Conservation (phyloP, 192 early-diverging fungal genomes). For the Rhizoclosmatium globosum region DNA sequence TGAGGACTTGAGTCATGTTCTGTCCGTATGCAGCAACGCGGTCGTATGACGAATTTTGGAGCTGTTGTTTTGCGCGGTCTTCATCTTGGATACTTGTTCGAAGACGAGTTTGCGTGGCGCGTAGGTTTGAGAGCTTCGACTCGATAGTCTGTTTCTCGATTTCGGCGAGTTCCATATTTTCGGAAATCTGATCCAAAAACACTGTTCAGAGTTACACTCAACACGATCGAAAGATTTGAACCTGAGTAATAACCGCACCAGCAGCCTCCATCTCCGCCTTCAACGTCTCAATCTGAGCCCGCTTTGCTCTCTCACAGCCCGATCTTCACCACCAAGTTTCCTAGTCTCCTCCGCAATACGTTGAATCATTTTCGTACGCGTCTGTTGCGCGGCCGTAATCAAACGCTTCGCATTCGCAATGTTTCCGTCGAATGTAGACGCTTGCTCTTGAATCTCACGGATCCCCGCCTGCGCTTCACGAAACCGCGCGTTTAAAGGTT, state of each 20-base stretch:
- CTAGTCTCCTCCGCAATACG: slow-evolving; percentile 56
- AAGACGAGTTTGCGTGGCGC: neutral
- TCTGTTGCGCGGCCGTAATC: neutral
- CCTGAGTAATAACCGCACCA: neutral
- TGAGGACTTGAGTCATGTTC: slow-evolving; percentile 79
- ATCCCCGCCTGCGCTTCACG: slow-evolving; percentile 2
- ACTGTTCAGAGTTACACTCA: neutral
- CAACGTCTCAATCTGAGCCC: slow-evolving; percentile 47
- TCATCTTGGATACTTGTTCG: slow-evolving; percentile 28
- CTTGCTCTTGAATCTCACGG: neutral
- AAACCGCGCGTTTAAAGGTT: slow-evolving; percentile 18
- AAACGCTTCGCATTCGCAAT: slow-evolving; percentile 56
- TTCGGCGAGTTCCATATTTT: slow-evolving; percentile 42
- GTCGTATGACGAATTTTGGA: slow-evolving; percentile 70
- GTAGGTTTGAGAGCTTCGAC: neutral
- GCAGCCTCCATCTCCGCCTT: slow-evolving; percentile 44
- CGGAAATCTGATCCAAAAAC: slow-evolving; percentile 8
- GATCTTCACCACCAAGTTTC: slow-evolving; percentile 49
- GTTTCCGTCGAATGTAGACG: slow-evolving; percentile 50
- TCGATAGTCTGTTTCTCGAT: neutral
- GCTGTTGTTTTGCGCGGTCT: slow-evolving; percentile 53
- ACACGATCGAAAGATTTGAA: neutral
- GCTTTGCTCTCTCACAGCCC: slow-evolving; percentile 47
- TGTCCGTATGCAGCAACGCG: slow-evolving; percentile 78
- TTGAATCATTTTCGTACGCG: slow-evolving; percentile 36